A percentile compares a stretch with the other conserved stretches of the same genome.
These are phyloP conservation scores for Ophiocordyceps sinensis DNA, from an alignment of 2,329 filamentous ascomycete genomes.

Conservation along the genomic window DNA sequence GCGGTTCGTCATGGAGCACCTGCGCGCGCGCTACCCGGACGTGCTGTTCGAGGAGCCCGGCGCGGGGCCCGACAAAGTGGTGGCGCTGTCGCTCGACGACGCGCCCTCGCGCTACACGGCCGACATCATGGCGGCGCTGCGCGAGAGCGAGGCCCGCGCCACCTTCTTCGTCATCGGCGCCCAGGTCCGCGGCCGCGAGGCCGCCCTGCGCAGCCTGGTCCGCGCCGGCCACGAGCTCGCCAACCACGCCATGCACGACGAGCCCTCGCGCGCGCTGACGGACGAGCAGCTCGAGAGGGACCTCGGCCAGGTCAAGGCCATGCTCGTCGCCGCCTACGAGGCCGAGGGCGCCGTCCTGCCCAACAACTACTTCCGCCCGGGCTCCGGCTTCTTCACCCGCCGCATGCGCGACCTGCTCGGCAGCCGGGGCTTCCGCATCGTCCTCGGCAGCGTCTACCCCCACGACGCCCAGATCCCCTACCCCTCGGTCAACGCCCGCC, in stretches of 20 bases:
- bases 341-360: conserved; percentile 28
- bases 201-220: conserved; percentile 42
- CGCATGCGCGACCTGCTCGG: conserved; percentile 49
- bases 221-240: conserved; percentile 55
- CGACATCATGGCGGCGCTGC: conserved; percentile 56
- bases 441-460: conserved; percentile 77
- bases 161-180: conserved; percentile 84
- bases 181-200: conserved; percentile 48
- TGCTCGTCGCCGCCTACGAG: conserved; percentile 43
- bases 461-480: conserved; percentile 77
- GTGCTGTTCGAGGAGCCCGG: conserved; percentile 60
- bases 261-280: conserved; percentile 50
- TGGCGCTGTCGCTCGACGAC: conserved; percentile 81
- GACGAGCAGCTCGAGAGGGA: conserved; percentile 45
- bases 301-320: conserved; percentile 47
- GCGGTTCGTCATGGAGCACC: conserved; percentile 50
- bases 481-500: conserved; percentile 55
- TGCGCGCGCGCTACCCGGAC: conserved; percentile 59
- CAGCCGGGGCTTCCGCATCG: conserved; percentile 52
- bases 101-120: conserved; percentile 59
- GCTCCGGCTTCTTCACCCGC: conserved; percentile 67
- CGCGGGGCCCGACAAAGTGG: conserved; percentile 36
- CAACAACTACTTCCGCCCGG: conserved; percentile 64
- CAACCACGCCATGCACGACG: conserved; percentile 84
- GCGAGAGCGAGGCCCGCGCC: conserved; percentile 50